Conservation (phyloP, 208 protist species). For the Trypanosoma theileri region DNA sequence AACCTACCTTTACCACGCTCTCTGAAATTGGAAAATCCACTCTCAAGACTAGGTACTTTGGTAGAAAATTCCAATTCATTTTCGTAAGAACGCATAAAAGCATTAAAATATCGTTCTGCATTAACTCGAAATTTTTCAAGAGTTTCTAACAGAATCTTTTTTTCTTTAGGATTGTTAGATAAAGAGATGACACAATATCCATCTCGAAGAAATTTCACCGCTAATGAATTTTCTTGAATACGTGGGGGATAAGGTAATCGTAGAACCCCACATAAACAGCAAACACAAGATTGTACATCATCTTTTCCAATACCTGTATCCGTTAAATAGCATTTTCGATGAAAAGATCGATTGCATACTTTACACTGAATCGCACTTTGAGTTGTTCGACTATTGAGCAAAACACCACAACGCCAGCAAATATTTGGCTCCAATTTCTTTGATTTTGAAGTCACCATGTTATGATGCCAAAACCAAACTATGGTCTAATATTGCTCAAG, state of each 20-base stretch:
- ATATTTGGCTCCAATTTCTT: conserved; percentile 8
- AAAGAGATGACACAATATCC: conserved; percentile 58
- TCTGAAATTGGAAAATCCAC: conserved; percentile 68
- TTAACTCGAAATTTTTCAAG: conserved; percentile 36
- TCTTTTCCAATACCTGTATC: conserved; percentile 36
- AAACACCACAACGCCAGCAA: conserved; percentile 23
- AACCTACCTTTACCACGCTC: conserved; percentile 55
- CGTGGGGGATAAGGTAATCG: not conserved
- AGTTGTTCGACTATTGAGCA: conserved; percentile 4
- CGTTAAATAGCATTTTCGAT: conserved; percentile 50
- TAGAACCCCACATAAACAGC: conserved; percentile 44
- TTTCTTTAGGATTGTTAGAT: conserved; percentile 4
- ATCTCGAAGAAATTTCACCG: conserved; percentile 40
- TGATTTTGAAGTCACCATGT: conserved; percentile 1
- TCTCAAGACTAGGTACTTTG: conserved; percentile 39
- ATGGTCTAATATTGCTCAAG: not conserved
- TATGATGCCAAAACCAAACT: not conserved
- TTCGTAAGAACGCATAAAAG: conserved; percentile 45
- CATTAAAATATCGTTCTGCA: conserved; percentile 37
- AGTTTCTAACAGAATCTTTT: conserved; percentile 18
- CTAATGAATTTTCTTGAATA: conserved; percentile 31
- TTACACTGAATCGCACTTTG: conserved; percentile 28
- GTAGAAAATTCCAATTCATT: conserved; percentile 28
- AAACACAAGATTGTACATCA: conserved; percentile 30
- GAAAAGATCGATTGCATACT: conserved; percentile 31